Base-by-base conservation (phyloP, 2,329 filamentous ascomycete genomes). In the Aspergillus sp. region DNA sequence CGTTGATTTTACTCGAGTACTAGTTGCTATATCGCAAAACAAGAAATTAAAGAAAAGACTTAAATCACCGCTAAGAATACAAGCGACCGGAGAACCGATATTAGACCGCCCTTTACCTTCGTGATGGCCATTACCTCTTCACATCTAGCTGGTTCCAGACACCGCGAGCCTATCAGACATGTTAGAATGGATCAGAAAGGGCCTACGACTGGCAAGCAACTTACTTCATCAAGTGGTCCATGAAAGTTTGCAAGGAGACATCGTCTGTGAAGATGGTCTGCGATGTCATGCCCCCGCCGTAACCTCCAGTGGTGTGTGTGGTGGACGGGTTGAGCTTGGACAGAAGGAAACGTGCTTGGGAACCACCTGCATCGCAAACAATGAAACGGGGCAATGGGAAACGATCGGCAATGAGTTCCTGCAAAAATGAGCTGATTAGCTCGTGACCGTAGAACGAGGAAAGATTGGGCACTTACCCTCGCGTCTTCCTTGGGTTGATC, bases 231-330 rank as follows among this genome's bases (percentile, higher is more conserved):
- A 98, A 76, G 73, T 97, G 90, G 63, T 98, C 93, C 93, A 98
- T 98, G 67, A 98, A 98, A 1, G 91, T 97, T 71, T 97, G 91
- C 65, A 98, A 75, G 47, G 90, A 96, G 47, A 98, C 93, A 69
- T 98, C 93, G 63, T 98, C 93, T 1, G 93, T 98, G 74, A 98
- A 98, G 61, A 98, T 98, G 4, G 93, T 98, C 71, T 98, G 93
- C 7, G 91, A 90, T 42, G 86, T 90, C 63, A 86, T 83, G 43
- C 91, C 87, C 52, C 90, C 90, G 48, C 93, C 93, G 63, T 95
- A 97, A 10, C 88, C 86, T 46, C 89, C 88, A 0, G 86, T 90
- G 0, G 93, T 96, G 68, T 98, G 93, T 12, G 93, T 98, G 3
- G 93, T 98, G 1, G 88, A 95, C 0, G 93, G 93, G 72, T 98